phyloP scores from a whole-genome alignment of 164 flowering plant species.

The Umbilicus rupestris region DNA sequence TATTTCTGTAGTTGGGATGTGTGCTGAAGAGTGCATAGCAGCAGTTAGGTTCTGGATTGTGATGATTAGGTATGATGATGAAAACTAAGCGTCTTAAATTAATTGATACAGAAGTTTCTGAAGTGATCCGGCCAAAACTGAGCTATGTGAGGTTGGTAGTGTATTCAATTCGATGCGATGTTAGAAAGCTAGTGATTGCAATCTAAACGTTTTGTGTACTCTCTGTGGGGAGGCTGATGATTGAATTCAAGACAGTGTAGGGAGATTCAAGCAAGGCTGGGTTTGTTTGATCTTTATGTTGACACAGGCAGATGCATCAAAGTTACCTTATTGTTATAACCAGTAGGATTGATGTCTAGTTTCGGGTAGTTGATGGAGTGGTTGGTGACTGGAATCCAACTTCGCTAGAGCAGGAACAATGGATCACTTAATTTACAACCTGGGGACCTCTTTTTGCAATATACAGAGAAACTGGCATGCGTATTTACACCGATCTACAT shows the following conservation, averaged over 20 bases:
- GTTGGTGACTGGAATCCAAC: neutral
- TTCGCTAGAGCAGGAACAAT: neutral
- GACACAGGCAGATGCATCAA: neutral
- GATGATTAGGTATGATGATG: neutral
- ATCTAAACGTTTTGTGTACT: neutral
- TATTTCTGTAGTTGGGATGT: neutral
- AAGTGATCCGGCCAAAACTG: neutral
- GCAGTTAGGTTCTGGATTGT: neutral
- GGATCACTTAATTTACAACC: neutral
- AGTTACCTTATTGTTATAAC: neutral
- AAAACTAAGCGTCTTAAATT: neutral
- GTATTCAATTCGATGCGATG: neutral
- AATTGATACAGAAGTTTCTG: neutral
- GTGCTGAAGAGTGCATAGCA: neutral
- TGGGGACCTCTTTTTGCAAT: slow-evolving; percentile 5
- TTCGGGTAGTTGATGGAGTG: neutral
- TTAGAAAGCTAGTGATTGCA: neutral
- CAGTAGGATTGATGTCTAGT: neutral
- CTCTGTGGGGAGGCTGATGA: neutral
- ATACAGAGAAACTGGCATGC: neutral
- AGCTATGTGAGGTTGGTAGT: neutral
- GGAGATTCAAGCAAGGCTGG: neutral
- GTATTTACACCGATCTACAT: slow-evolving; percentile 2
- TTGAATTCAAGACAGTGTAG: too few relatives aligned
- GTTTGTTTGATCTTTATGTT: neutral